Percentiles rank a stretch among this genome's conserved stretches.
Conservation (phyloP, 164 flowering plant species). For the Hamamelis virginiana region DNA sequence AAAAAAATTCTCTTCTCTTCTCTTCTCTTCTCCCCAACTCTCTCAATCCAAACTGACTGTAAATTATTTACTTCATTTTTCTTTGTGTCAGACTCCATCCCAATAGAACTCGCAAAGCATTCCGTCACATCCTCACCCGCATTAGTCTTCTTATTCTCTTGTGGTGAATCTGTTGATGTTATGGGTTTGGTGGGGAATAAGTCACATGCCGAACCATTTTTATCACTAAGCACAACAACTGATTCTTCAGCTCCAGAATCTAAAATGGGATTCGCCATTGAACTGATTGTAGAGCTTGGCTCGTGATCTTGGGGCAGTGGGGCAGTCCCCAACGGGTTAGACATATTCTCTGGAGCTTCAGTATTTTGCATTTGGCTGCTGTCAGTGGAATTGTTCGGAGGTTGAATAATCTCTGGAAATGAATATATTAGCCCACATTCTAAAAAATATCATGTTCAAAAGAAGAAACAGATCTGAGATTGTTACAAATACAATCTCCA, state of each 20-base stretch:
- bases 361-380: slow-evolving; percentile 18
- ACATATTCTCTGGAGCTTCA: slow-evolving; percentile 6
- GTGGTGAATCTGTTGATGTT: no score
- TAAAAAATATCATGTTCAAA: not conserved
- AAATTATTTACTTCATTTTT: slow-evolving; percentile 5
- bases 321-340: slow-evolving; percentile 6
- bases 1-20: no score
- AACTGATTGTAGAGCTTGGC: slow-evolving; percentile 7
- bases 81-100: slow-evolving; percentile 10
- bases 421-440: not conserved
- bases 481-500: no score
- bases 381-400: not conserved
- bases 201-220: slow-evolving; percentile 2
- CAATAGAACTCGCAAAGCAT: slow-evolving; percentile 6
- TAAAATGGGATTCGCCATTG: not conserved
- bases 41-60: no score
- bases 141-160: slow-evolving; percentile 3
- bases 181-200: no score
- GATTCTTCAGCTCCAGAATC: slow-evolving; percentile 16
- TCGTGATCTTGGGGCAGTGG: slow-evolving; percentile 3
- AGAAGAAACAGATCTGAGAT: not conserved
- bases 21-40: no score
- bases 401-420: slow-evolving; percentile 16
- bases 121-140: slow-evolving; percentile 5
- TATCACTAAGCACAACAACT: not conserved